A percentile compares a stretch with the other conserved stretches of the same genome.
Evolutionary conservation across 2,329 filamentous ascomycete species (phyloP).

Genomic region (Exophiala alcalophila): DNA sequence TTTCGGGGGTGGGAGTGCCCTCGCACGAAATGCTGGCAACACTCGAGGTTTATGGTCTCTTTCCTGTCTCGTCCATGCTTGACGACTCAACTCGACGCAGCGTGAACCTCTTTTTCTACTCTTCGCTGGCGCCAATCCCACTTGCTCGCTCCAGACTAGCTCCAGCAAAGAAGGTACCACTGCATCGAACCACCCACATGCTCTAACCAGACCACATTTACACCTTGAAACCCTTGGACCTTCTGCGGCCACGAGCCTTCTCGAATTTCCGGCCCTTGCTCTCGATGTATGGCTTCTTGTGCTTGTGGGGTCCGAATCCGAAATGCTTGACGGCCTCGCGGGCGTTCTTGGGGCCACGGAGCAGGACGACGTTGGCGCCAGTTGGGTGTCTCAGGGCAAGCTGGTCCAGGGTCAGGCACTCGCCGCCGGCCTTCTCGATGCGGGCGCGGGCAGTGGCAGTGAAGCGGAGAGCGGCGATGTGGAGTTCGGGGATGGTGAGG

Average conservation of each 20-base stretch:
- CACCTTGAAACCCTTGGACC: conserved; percentile 99
- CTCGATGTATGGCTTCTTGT: conserved; percentile 98
- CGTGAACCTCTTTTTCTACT: too few species aligned
- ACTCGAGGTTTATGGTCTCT: too few species aligned
- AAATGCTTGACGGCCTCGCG: conserved; percentile 99
- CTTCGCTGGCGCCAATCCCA: too few species aligned
- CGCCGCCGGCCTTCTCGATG: conserved; percentile 89
- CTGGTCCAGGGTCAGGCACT: conserved; percentile 94
- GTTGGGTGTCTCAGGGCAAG: conserved; percentile 92
- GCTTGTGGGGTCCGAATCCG: conserved; percentile 93
- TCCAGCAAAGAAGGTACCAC: conserved; percentile 4
- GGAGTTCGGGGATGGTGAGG: conserved; percentile 84
- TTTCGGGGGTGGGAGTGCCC: too few species aligned
- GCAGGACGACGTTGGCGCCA: conserved; percentile 92
- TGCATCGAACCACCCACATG: background rate
- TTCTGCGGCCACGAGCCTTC: conserved; percentile 96
- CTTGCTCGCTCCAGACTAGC: conserved; percentile 22
- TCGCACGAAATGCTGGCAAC: too few species aligned
- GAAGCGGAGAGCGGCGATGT: conserved; percentile 91
- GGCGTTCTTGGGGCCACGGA: conserved; percentile 97
- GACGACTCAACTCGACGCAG: too few species aligned
- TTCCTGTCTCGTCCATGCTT: too few species aligned
- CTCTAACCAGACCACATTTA: conserved; percentile 61
- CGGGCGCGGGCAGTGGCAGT: conserved; percentile 92
- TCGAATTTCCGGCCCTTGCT: conserved; percentile 99